Evolutionary conservation across 305 asterid species (phyloP).

Genomic region (Ajuga reptans): DNA sequence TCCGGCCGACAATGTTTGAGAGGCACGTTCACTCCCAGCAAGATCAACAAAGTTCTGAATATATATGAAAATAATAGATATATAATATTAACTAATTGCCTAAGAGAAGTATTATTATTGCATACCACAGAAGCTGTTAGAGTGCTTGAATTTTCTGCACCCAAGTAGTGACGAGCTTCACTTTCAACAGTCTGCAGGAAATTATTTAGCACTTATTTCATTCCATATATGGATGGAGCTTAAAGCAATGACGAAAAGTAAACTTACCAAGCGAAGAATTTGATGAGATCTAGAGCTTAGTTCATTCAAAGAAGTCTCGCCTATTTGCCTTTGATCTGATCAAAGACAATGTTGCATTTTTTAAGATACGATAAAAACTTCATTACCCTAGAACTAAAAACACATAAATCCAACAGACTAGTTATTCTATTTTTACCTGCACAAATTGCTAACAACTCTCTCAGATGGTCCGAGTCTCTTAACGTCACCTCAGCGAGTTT

Average conservation of each 20-base stretch:
- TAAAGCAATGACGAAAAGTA: background rate
- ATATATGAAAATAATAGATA: background rate
- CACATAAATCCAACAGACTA: no score
- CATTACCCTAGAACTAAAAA: no score
- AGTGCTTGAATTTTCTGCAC: conserved; percentile 49
- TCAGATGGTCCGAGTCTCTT: conserved; percentile 51
- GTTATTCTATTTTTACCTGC: no score
- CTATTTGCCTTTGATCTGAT: conserved; percentile 79
- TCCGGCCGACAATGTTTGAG: conserved; percentile 56
- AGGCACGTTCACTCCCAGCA: conserved; percentile 97
- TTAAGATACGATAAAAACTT: no score
- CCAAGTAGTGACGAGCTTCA: conserved; percentile 42
- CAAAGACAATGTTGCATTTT: background rate
- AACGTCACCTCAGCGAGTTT: conserved; percentile 68
- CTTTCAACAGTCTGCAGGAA: conserved; percentile 70
- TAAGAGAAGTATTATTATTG: background rate
- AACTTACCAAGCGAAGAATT: conserved; percentile 70
- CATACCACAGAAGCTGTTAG: conserved; percentile 88
- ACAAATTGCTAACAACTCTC: conserved; percentile 58
- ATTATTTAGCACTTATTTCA: no score
- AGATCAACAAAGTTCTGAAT: conserved; percentile 85
- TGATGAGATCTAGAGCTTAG: conserved; percentile 90
- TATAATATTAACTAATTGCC: no score
- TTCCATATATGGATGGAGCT: no score
- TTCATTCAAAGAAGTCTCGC: conserved; percentile 83